A percentile compares a stretch with the other conserved stretches of the same genome.
phyloP scores from a whole-genome alignment of 2,329 filamentous ascomycete genomes.

The Esteya vermicola region DNA sequence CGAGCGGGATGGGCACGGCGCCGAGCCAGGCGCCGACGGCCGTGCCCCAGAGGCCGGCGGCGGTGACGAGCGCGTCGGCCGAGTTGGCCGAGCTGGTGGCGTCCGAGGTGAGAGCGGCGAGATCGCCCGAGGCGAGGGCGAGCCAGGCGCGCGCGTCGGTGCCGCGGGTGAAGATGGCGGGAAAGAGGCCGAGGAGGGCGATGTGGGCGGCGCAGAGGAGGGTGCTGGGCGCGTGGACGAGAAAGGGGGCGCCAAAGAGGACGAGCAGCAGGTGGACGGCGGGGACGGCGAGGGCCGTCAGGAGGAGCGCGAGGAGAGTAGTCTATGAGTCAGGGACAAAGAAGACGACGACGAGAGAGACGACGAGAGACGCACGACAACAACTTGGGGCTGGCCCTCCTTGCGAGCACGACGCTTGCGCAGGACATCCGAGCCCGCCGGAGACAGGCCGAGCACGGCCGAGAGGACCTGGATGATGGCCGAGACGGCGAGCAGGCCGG shows the following conservation, averaged over 20 bases:
- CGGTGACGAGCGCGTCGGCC: slow-evolving; percentile 52
- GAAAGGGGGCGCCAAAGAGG: slow-evolving; percentile 83
- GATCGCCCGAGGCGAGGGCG: slow-evolving; percentile 41
- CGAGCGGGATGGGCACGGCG: slow-evolving; percentile 85
- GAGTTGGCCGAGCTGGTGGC: neutral
- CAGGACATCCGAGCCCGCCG: slow-evolving; percentile 36
- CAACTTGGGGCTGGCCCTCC: slow-evolving; percentile 28
- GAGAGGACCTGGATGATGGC: slow-evolving; percentile 28
- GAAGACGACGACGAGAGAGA: neutral
- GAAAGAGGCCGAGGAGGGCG: slow-evolving; percentile 61
- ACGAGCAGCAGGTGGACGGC: slow-evolving; percentile 49
- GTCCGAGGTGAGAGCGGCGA: neutral
- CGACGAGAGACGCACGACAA: slow-evolving; percentile 26
- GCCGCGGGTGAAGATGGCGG: slow-evolving; percentile 75
- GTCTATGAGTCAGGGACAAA: slow-evolving; percentile 18
- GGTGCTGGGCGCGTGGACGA: slow-evolving; percentile 67
- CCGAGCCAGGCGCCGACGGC: slow-evolving; percentile 80
- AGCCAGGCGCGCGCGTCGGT: slow-evolving; percentile 60
- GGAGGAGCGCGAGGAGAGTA: slow-evolving; percentile 28
- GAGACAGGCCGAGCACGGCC: slow-evolving; percentile 47
- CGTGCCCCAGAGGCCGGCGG: slow-evolving; percentile 66
- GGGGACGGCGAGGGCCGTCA: slow-evolving; percentile 61
- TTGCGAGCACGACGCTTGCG: slow-evolving; percentile 22
- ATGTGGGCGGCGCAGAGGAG: slow-evolving; percentile 70
- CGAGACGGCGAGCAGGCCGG: slow-evolving; percentile 16